Percentiles rank a stretch among this genome's conserved stretches.
These are phyloP conservation scores for Hypoxylon lienhwacheense DNA, from an alignment of 495 filamentous ascomycete species.

Conservation along the genomic window DNA sequence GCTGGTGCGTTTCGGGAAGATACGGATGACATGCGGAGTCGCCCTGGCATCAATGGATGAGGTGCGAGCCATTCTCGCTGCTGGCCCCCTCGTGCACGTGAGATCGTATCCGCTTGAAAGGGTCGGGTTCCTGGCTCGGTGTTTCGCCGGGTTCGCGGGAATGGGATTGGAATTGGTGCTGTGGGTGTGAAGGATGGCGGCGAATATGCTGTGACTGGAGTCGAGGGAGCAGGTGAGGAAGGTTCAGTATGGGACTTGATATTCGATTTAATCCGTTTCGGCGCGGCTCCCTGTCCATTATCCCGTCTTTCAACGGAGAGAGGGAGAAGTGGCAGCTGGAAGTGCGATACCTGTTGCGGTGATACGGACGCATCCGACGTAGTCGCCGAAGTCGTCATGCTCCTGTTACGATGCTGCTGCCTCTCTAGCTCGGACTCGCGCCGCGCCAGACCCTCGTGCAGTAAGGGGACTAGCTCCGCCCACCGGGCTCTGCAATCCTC, in stretches of 20 bases:
- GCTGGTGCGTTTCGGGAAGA: not conserved
- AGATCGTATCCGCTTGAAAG: not conserved
- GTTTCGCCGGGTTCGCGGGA: constrained; percentile 8
- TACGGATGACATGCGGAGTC: not conserved
- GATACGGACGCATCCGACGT: not conserved
- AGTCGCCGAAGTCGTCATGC: constrained; percentile 4
- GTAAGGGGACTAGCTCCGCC: constrained; percentile 13
- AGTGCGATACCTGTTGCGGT: not conserved
- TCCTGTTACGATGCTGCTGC: constrained; percentile 2
- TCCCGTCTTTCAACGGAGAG: not conserved
- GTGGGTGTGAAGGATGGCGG: not conserved
- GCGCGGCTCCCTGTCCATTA: not conserved
- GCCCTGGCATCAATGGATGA: constrained; percentile 24
- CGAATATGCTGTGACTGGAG: not conserved
- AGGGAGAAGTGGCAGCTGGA: not conserved
- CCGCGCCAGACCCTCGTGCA: constrained; percentile 7
- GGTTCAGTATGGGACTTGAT: not conserved
- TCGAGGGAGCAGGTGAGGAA: not conserved
- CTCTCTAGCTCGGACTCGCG: not conserved
- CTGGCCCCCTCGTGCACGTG: not conserved
- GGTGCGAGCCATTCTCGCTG: constrained; percentile 10
- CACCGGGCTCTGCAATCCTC: constrained; percentile 19
- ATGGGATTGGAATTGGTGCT: too few relatives aligned
- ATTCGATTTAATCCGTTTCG: too few relatives aligned
- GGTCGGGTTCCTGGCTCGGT: constrained; percentile 6